These are phyloP conservation scores for Leccinellum rugosiceps DNA, from an alignment of 768 basidiomycete species.

Conservation along the genomic window DNA sequence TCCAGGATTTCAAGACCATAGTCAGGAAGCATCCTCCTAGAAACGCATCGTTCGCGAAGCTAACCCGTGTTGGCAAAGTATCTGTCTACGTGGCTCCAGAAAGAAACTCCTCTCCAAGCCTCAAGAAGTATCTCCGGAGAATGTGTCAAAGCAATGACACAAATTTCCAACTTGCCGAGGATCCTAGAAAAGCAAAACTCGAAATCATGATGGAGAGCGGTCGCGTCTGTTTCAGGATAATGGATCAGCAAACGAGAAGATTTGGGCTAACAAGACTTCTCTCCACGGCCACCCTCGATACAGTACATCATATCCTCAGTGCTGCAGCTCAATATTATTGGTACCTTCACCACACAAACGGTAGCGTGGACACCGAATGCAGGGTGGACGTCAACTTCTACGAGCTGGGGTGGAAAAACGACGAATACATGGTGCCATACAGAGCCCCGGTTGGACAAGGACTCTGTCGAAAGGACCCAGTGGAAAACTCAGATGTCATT, in stretches of 20 bases:
- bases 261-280: constrained; percentile 2
- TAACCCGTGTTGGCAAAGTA: background rate
- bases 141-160: background rate
- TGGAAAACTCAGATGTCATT: constrained; percentile 1
- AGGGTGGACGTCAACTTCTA: constrained; percentile 15
- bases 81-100: background rate
- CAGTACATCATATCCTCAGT: background rate
- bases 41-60: background rate
- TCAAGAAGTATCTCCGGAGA: background rate
- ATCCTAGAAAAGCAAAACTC: background rate
- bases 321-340: constrained; percentile 20
- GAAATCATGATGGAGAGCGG: background rate
- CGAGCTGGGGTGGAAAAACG: background rate
- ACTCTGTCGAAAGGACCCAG: constrained; percentile 1
- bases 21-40: background rate
- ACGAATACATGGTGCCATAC: background rate
- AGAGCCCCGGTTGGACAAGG: background rate
- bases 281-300: background rate
- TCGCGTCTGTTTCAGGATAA: background rate
- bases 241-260: background rate
- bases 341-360: constrained; percentile 14
- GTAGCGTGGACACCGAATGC: background rate
- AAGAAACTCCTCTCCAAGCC: background rate
- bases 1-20: constrained; percentile 10
- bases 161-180: background rate